Conservation (phyloP, 805 yeast species). For the Metschnikowia anglica region DNA sequence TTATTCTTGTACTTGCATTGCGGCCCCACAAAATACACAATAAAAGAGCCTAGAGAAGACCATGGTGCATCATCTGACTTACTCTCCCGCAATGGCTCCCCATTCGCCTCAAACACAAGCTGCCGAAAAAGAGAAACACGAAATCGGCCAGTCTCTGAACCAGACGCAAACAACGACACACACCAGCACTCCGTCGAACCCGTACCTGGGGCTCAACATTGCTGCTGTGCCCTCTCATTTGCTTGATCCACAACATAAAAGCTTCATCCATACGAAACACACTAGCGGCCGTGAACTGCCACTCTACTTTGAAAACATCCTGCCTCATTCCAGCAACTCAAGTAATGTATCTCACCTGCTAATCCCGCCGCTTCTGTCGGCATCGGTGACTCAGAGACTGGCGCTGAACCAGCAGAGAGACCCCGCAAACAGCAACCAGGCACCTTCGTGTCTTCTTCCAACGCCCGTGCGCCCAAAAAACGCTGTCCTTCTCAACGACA, state of each 20-base stretch:
- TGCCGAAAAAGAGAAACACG: background rate
- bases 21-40: too few species aligned
- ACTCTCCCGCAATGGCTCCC: too few species aligned
- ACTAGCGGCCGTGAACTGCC: constrained; percentile 7
- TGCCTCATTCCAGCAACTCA: constrained; percentile 8
- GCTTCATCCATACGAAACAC: constrained; percentile 1
- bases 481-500: constrained; percentile 7
- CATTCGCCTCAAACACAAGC: too few species aligned
- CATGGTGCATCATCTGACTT: too few species aligned
- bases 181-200: background rate
- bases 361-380: constrained; percentile 4
- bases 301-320: constrained; percentile 4
- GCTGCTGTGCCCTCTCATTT: constrained; percentile 11
- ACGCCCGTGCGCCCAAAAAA: constrained; percentile 11
- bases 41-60: too few species aligned
- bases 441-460: constrained; percentile 12
- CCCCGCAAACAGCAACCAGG: background rate
- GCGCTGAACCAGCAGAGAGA: constrained; percentile 10
- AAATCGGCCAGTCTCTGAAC: background rate
- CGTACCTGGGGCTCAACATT: constrained; percentile 3
- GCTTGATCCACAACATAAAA: constrained; percentile 10
- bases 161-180: background rate
- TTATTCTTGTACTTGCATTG: too few species aligned
- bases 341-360: constrained; percentile 4
- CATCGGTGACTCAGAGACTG: constrained; percentile 8